phyloP scores from a whole-genome alignment of 2,329 filamentous ascomycete genomes.

The Laburnicola sp. region DNA sequence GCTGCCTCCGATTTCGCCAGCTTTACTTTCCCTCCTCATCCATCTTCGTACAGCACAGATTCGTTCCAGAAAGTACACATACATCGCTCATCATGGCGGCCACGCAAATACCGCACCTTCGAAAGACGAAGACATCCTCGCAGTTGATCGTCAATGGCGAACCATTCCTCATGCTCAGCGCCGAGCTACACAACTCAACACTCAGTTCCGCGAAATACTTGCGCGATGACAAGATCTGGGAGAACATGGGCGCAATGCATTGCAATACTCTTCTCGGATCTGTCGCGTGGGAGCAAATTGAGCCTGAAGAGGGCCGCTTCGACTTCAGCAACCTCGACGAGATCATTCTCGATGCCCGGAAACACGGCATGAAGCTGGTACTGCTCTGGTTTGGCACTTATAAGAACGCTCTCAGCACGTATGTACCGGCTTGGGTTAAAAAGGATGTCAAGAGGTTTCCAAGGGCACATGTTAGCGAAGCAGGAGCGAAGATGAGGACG shows the following conservation, averaged over 20 bases:
- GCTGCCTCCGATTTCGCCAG: not conserved
- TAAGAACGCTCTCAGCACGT: conserved; percentile 48
- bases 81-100: not conserved
- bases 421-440: conserved; percentile 31
- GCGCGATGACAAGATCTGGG: conserved; percentile 45
- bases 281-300: conserved; percentile 54
- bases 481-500: conserved; percentile 22
- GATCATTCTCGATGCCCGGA: conserved; percentile 44
- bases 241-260: conserved; percentile 47
- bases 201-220: conserved; percentile 52
- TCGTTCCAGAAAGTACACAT: not conserved
- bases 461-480: conserved; percentile 15
- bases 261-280: conserved; percentile 53
- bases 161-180: conserved; percentile 52
- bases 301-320: conserved; percentile 51
- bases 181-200: conserved; percentile 54
- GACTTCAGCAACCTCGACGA: conserved; percentile 49
- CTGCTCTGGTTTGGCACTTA: conserved; percentile 55
- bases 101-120: conserved; percentile 4
- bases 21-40: not conserved
- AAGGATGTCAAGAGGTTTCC: conserved; percentile 41
- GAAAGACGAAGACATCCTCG: conserved; percentile 4
- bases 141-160: conserved; percentile 52
- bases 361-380: conserved; percentile 46
- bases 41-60: not conserved